Evolutionary conservation across 2,329 filamentous ascomycete species (phyloP), one percentile per base, ranked within the genome.

Genomic region (Corniculantispora saksenae): DNA sequence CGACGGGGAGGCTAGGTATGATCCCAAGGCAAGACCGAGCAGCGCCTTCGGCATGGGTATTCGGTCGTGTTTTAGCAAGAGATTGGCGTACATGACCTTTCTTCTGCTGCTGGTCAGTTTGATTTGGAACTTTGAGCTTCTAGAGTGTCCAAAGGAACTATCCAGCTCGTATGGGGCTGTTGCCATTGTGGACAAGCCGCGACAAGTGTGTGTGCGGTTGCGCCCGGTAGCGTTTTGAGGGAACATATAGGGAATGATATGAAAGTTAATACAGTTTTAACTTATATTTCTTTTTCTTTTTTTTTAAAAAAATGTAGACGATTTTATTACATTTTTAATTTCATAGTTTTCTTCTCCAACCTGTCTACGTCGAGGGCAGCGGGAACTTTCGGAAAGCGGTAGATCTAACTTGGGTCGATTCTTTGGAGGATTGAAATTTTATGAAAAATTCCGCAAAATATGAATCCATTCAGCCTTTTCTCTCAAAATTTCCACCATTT

Each of bases 1-100:
- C 43, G n/a, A 76, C 71, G 6, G 80, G 75, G 29, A 82, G 76
- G 70, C 85, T 81, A 27, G 25, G 48, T 61, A 17, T 35, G 48
- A 61, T n/a, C 51, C 51, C 38, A 43, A 43, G 8, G 38, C 38
- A 19, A 13, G 38, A 3, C 38, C 38, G 3, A 43, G 10, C 12
- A 43, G 12, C 38, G 17, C 6, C 12, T 43, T 43, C 17, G 38
- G 38, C 10, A 43, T 15, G 38, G 38, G 38, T 3, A 13, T 13
- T 4, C 38, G 38, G 10, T 7, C 38, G 10, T 43, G 38, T 13
- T 43, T 43, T 19, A 13, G 38, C 38, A 13, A 13, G 12, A 13
- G 38, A 13, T 13, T 43, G 38, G 38, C 38, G 12, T 43, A 43
- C 17, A 19, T 43, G 3, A 19, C 10, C 12, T 43, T 43, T 43